A percentile compares a stretch with the other conserved stretches of the same genome.
Evolutionary conservation across 2,329 filamentous ascomycete genomes (phyloP).

Genomic region (Capronia americana): DNA sequence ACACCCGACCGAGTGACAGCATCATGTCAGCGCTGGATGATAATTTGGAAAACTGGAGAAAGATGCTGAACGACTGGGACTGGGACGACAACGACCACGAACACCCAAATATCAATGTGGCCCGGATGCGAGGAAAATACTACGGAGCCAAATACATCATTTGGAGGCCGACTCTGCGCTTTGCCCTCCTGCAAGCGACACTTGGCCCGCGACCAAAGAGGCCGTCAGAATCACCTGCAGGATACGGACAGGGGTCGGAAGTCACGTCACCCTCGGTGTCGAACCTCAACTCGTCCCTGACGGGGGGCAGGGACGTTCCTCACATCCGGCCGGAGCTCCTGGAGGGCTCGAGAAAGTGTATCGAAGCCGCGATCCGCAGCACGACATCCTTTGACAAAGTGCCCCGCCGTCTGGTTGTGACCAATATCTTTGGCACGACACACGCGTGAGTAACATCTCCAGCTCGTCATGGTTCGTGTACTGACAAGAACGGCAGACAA

Average conservation of each 20-base stretch:
- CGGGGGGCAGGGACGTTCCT: constrained; percentile 46
- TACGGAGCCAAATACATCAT: constrained; percentile 92
- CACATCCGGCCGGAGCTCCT: constrained; percentile 38
- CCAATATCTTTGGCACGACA: constrained; percentile 94
- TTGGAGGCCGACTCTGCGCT: constrained; percentile 76
- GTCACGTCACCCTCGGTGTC: constrained; percentile 47
- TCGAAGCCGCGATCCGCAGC: constrained; percentile 79
- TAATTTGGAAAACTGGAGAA: constrained; percentile 62
- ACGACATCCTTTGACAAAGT: constrained; percentile 80
- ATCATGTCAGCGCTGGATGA: constrained; percentile 52
- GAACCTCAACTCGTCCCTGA: constrained; percentile 43
- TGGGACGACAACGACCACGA: constrained; percentile 74
- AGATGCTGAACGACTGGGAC: constrained; percentile 55
- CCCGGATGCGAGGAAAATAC: constrained; percentile 88
- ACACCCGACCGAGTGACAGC: constrained; percentile 36
- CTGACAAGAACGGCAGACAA: constrained; percentile 67
- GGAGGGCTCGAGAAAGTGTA: constrained; percentile 66
- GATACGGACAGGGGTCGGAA: constrained; percentile 43
- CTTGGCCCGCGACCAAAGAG: constrained; percentile 16
- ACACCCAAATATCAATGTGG: constrained; percentile 76
- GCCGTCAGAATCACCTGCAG: constrained; percentile 44
- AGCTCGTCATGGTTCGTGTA: constrained; percentile 14
- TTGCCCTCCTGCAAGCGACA: constrained; percentile 57
- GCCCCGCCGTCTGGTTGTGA: constrained; percentile 75
- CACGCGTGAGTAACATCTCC: constrained; percentile 76